Evolutionary conservation across 257 asterid species (phyloP), one percentile per base, ranked within the genome.

Genomic region (Anisodus tanguticus): DNA sequence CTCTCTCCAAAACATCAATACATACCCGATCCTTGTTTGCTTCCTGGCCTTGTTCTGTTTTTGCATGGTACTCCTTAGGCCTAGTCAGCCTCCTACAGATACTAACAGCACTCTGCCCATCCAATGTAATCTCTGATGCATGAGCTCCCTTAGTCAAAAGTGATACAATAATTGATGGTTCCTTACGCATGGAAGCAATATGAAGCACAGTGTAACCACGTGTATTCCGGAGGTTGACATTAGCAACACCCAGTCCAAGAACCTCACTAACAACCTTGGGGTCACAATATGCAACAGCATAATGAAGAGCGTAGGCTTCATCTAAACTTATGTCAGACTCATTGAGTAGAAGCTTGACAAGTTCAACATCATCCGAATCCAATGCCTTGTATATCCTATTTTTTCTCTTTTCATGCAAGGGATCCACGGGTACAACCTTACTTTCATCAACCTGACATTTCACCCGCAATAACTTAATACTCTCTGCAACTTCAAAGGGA

Each of bases 361-460:
- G 95, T 79, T 92, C 97, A 17, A 92, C 82, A 79, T 93, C 97
- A 43, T 93, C 95, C 3, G 95, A 93, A 84, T 93, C 97, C 64
- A 92, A 80, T 13, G 97, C 97, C 88, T 83, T 91, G 80, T 88
- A 91, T 81, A 93, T 90, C 86, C 94, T 87, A 88, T 86, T 90
- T 4, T 88, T 87, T 58, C 88, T 89, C 86, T 92, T 92, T 88
- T 88, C 95, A 8, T 22, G 91, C 84, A 84, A 80, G 17, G 87
- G 91, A 85, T 89, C 93, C 15, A 26, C 22, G 0, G 68, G 58
- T 4, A 49, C 78, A 22, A 43, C 83, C 79, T 58, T 69, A 82
- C 80, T 80, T 66, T 88, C 90, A 82, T 86, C 92, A 6, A 84
- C 41, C 62, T 62, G 88, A 47, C 67, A 85, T 13, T 84, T 86